These are phyloP conservation scores for Suhomyces guaymorum DNA, from an alignment of 1,139 yeast genomes.

Conservation along the genomic window DNA sequence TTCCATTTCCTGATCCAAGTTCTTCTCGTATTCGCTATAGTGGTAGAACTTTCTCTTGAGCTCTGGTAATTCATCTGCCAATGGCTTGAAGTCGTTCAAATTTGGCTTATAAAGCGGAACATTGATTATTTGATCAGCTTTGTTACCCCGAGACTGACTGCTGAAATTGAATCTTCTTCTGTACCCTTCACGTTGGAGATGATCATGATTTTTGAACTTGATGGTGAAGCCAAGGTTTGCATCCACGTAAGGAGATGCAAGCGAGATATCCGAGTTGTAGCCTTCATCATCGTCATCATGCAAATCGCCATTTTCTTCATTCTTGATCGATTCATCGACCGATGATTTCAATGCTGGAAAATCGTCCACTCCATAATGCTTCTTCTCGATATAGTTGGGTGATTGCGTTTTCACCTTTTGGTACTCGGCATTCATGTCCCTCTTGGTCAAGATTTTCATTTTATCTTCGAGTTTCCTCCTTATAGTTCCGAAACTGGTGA, in stretches of 20 bases:
- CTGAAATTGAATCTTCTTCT: constrained; percentile 13
- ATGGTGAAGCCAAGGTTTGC: constrained; percentile 55
- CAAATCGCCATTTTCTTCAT: constrained; percentile 12
- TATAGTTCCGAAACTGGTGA: constrained; percentile 52
- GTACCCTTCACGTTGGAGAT: constrained; percentile 12
- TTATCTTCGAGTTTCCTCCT: constrained; percentile 54
- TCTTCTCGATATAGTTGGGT: constrained; percentile 16
- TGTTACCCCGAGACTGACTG: constrained; percentile 6
- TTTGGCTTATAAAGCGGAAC: constrained; percentile 38
- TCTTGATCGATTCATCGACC: not conserved
- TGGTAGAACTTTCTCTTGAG: constrained; percentile 35
- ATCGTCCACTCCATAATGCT: constrained; percentile 32
- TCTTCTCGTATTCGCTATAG: constrained; percentile 24
- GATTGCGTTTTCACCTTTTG: constrained; percentile 19
- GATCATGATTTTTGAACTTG: constrained; percentile 24
- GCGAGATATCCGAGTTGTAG: constrained; percentile 49
- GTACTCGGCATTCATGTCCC: constrained; percentile 28
- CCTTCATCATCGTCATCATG: constrained; percentile 27
- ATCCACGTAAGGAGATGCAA: constrained; percentile 53
- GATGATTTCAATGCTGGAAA: constrained; percentile 27
- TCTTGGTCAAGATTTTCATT: constrained; percentile 27
- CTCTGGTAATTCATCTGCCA: constrained; percentile 32
- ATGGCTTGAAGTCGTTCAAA: constrained; percentile 27
- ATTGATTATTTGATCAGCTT: constrained; percentile 18
- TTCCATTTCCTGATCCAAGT: constrained; percentile 21